Base-by-base conservation (phyloP, 2,329 filamentous ascomycete species). In the Helminthosporium solani region DNA sequence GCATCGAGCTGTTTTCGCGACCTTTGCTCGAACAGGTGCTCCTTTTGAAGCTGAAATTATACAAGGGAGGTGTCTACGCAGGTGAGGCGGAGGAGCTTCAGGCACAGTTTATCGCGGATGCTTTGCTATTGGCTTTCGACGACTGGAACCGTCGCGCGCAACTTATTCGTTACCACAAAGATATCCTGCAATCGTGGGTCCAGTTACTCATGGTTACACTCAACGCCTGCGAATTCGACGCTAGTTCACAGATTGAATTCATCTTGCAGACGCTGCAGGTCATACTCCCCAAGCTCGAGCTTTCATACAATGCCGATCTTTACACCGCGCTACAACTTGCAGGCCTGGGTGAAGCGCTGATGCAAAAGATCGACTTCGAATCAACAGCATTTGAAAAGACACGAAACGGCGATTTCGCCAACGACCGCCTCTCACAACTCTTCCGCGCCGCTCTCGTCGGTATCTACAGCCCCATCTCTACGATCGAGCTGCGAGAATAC, bases 351-450 rank as follows among this genome's bases (percentile, higher is more conserved):
- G 84, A 85, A 61, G 78, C 85, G 16, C 74, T 94, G 2, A 76
- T 91, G 3, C 87, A 84, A 64, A 83, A 86, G 66, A 74, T 94
- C 59, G 81, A 90, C 67, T 75, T 85, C 70, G 54, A 73, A 38
- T 68, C 71, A 9, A 67, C 68, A 15, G 70, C 70, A 3, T 74
- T 72, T 23, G 74, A 74, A 42, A 70, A 72, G 53, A 74, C 72
- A 11, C 66, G 70, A 37, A 75, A 74, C 42, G 77, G 86, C 28
- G 89, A 90, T 65, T 78, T 92, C 20, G 84, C 94, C 27, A 88
- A 90, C 64, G 92, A 97, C 66, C 89, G 94, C 62, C 78, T 97
- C 0, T 91, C 90, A 64, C 87, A 96, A 63, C 80, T 97, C 3
- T 96, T 99, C 77, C 88, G 95, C 52, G 82, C 90, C 31, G 91